These are phyloP conservation scores for Adansonia gregorii DNA, from an alignment of 441 rosid genomes.

Conservation along the genomic window DNA sequence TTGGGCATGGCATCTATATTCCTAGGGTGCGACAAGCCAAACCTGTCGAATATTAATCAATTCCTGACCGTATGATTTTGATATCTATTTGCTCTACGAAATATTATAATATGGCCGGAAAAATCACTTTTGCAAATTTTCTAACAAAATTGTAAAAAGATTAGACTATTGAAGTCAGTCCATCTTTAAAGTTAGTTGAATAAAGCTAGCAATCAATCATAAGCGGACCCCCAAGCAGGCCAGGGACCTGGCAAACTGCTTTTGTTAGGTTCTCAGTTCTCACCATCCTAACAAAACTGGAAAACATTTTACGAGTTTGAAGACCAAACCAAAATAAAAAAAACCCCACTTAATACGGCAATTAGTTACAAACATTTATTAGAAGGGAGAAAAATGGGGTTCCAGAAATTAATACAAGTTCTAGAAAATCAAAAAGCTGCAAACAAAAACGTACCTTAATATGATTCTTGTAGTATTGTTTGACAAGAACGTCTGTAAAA, in stretches of 20 bases:
- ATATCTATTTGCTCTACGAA: too few species aligned
- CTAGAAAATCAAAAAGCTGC: conserved; percentile 18
- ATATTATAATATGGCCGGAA: too few species aligned
- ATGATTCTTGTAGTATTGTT: conserved; percentile 40
- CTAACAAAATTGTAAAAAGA: too few species aligned
- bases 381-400: neutral
- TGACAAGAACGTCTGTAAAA: conserved; percentile 35
- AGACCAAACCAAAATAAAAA: neutral
- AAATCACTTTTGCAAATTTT: too few species aligned
- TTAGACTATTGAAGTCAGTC: too few species aligned
- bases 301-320: neutral
- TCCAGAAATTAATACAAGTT: conserved; percentile 5
- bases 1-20: too few species aligned
- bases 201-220: neutral
- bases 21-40: too few species aligned
- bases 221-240: neutral
- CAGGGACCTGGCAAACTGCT: neutral
- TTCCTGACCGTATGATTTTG: too few species aligned
- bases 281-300: neutral
- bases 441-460: conserved; percentile 34
- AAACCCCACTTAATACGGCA: neutral
- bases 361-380: conserved; percentile 19
- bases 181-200: neutral
- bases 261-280: neutral
- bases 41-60: too few species aligned